Conservation (phyloP, 1,284 basidiomycete genomes). For the Sparassis latifolia region DNA sequence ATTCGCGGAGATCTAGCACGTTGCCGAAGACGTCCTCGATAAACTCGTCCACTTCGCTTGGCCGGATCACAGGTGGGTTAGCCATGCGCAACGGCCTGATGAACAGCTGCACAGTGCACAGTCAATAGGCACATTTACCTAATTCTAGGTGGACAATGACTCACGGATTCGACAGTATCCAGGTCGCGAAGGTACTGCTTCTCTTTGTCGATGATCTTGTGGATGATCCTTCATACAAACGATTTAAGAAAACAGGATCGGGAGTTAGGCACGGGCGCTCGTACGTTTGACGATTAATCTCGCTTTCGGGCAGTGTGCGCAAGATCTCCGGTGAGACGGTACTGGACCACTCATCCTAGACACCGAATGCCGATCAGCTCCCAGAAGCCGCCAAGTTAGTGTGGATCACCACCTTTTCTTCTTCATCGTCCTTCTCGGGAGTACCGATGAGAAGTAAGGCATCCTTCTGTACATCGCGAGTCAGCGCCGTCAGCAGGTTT, state of each 20-base stretch:
- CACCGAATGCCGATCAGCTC: not conserved
- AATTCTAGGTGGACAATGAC: slow-evolving; percentile 7
- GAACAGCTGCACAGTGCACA: slow-evolving; percentile 46
- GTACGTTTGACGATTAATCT: slow-evolving; percentile 81
- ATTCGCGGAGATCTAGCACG: slow-evolving; percentile 76
- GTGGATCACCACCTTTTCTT: slow-evolving; percentile 21
- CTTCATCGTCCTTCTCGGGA: slow-evolving; percentile 19
- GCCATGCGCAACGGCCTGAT: slow-evolving; percentile 71
- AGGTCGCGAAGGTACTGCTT: slow-evolving; percentile 89
- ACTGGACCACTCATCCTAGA: slow-evolving; percentile 66
- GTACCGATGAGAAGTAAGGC: slow-evolving; percentile 16
- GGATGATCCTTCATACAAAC: slow-evolving; percentile 61
- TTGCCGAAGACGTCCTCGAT: slow-evolving; percentile 87
- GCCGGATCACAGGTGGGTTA: slow-evolving; percentile 69
- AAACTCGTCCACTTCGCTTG: slow-evolving; percentile 67
- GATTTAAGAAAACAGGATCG: not conserved
- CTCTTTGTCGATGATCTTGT: slow-evolving; percentile 88
- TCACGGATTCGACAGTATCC: slow-evolving; percentile 72
- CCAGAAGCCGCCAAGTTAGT: too few relatives aligned
- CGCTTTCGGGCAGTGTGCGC: slow-evolving; percentile 61
- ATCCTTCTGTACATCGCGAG: slow-evolving; percentile 16
- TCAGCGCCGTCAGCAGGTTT: not conserved
- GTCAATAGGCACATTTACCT: not conserved
- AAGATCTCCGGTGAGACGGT: slow-evolving; percentile 67
- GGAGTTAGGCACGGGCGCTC: slow-evolving; percentile 14